Evolutionary conservation across 129 eudicot genomes (phyloP).

Genomic region (Solidago caesia): DNA sequence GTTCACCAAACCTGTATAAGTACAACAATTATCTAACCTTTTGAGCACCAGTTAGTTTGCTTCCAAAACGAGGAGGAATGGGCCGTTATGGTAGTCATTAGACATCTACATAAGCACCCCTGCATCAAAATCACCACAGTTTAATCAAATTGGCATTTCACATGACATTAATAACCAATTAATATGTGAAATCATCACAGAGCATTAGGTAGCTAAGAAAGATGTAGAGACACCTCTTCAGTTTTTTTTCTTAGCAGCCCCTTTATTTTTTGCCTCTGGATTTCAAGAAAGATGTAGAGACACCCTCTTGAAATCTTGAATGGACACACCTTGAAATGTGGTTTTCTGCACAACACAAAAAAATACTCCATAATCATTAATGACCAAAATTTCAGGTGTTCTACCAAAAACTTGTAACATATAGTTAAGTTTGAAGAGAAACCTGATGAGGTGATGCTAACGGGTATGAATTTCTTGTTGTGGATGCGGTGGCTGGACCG

Average conservation of each 20-base stretch:
- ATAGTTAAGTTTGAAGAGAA: background rate
- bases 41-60: constrained; percentile 83
- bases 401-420: background rate
- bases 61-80: constrained; percentile 91
- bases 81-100: constrained; percentile 92
- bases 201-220: background rate
- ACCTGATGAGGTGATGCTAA: constrained; percentile 15
- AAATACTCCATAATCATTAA: background rate
- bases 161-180: background rate
- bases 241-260: background rate
- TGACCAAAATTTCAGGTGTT: background rate
- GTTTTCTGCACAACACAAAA: constrained; percentile 51
- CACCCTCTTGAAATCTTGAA: constrained; percentile 61
- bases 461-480: constrained; percentile 24
- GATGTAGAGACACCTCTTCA: no score
- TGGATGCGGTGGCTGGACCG: background rate
- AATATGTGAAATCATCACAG: background rate
- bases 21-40: constrained; percentile 37
- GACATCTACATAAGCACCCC: constrained; percentile 90
- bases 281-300: constrained; percentile 35
- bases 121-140: constrained; percentile 30
- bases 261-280: constrained; percentile 26
- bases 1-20: background rate
- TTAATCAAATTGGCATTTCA: background rate
- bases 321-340: constrained; percentile 66